phyloP scores from a whole-genome alignment of 2,329 filamentous ascomycete species.

The Diplodia mutila region DNA sequence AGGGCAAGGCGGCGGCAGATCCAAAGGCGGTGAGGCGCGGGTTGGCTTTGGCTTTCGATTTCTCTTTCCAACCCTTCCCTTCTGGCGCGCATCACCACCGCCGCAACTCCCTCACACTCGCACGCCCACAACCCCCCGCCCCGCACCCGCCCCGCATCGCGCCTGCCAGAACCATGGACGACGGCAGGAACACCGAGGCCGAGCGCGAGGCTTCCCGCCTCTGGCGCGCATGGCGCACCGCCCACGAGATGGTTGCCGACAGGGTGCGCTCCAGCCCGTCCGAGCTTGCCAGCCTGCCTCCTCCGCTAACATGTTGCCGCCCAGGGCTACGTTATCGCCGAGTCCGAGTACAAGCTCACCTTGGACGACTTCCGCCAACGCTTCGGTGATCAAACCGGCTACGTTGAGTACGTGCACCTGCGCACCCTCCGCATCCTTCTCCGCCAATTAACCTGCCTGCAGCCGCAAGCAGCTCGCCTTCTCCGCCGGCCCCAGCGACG shows the following conservation, averaged over 20 bases:
- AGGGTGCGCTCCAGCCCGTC: slow-evolving; percentile 63
- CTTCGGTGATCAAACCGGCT: slow-evolving; percentile 74
- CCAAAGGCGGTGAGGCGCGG: slow-evolving; percentile 35
- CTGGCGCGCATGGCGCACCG: slow-evolving; percentile 92
- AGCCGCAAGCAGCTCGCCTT: slow-evolving; percentile 87
- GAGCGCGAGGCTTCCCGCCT: slow-evolving; percentile 60
- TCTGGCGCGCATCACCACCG: slow-evolving; percentile 15
- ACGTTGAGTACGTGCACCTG: slow-evolving; percentile 67
- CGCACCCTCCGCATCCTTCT: not conserved
- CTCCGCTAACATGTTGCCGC: not conserved
- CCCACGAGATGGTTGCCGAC: slow-evolving; percentile 93
- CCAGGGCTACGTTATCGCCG: slow-evolving; percentile 89
- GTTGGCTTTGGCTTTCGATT: slow-evolving; percentile 25
- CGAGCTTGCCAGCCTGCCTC: not conserved
- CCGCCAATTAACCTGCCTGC: slow-evolving; percentile 26
- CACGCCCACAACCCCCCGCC: not conserved
- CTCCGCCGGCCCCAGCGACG: slow-evolving; percentile 79
- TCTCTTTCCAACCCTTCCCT: slow-evolving; percentile 24
- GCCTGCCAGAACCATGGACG: slow-evolving; percentile 31
- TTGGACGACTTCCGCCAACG: slow-evolving; percentile 78
- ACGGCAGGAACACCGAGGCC: slow-evolving; percentile 23
- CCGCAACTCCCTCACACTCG: not conserved
- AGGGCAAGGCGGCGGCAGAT: slow-evolving; percentile 21
- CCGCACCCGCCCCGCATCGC: not conserved
- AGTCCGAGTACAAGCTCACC: slow-evolving; percentile 84